Base-by-base conservation (phyloP, 768 basidiomycete genomes). In the Holtermannia corniformis region DNA sequence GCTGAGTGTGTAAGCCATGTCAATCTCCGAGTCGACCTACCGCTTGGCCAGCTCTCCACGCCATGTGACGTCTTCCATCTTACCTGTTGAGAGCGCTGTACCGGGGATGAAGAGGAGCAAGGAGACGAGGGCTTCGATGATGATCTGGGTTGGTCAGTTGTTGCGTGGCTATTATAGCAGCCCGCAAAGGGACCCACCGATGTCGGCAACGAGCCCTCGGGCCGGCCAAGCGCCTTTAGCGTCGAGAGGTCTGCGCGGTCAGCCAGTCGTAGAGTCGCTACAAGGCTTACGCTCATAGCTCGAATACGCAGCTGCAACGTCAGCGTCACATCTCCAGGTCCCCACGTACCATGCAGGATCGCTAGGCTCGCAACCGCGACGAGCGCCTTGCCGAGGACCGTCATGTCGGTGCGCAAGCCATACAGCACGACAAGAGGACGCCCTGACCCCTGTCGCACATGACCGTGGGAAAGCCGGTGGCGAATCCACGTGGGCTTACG, bases 51-150 rank as follows among this genome's bases (percentile, higher is more conserved):
- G 47, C 48, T 71, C 70, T 28, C 67, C 70, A 46, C 70, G 44
- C 53, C 67, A 71, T 25, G 70, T 71, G 12, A 71, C 60, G 48
- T 71, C 67, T 51, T 65, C 50, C 37, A 71, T 37, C 16, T 54
- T 45, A 12, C 60, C 52, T 11, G 62, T 49, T 1, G 64, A 44
- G 2, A 71, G 28, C 12, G 63, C 56, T n/a, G 59, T 64, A 2
- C 64, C 65, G 20, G 68, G 62, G 19, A 71, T 46, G 52, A 71
- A 71, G 14, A 71, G 51, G 3, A 59, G 24, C 12, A 71, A 54
- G 19, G 67, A 65, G 12, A 60, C 41, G 13, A 65, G 20, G 0
- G 70, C 67, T 52, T 71, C 70, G 28, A 61, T 43, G 12, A 63
- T 53, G 49, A 71, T 71, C 70, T 71, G 47, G 21, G 2, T 11